phyloP scores from a whole-genome alignment of 2,329 filamentous ascomycete genomes.

The Neoarthrinium moseri region DNA sequence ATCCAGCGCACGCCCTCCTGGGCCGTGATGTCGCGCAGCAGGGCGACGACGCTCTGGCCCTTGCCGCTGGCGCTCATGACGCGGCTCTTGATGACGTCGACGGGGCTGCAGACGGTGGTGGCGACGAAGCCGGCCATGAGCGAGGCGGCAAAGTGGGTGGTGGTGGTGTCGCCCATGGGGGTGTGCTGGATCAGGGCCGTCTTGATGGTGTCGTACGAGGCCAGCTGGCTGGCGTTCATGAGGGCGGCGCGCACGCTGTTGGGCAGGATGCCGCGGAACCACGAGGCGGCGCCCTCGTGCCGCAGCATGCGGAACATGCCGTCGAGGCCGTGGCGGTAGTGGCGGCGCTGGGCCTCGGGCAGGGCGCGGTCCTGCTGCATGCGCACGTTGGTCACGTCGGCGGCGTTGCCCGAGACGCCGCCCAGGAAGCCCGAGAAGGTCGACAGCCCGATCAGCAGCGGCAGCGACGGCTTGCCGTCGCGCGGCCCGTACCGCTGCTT shows the following conservation, averaged over 20 bases:
- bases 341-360: slow-evolving; percentile 69
- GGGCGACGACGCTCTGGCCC: slow-evolving; percentile 49
- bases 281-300: slow-evolving; percentile 71
- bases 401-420: slow-evolving; percentile 88
- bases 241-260: slow-evolving; percentile 80
- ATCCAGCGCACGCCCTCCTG: slow-evolving; percentile 77
- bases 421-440: slow-evolving; percentile 82
- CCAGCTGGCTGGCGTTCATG: slow-evolving; percentile 84
- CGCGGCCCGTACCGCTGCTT: slow-evolving; percentile 64
- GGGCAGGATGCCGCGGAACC: slow-evolving; percentile 84
- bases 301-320: slow-evolving; percentile 84
- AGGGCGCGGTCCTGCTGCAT: slow-evolving; percentile 94
- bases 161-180: slow-evolving; percentile 66
- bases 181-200: slow-evolving; percentile 64
- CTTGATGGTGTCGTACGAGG: slow-evolving; percentile 84
- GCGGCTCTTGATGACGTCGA: slow-evolving; percentile 87
- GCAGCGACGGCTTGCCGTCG: slow-evolving; percentile 61
- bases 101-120: slow-evolving; percentile 79
- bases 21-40: slow-evolving; percentile 66
- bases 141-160: slow-evolving; percentile 75
- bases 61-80: slow-evolving; percentile 69
- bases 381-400: slow-evolving; percentile 94
- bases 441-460: slow-evolving; percentile 79
- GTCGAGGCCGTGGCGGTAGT: slow-evolving; percentile 87
- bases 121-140: slow-evolving; percentile 80